Evolutionary conservation across 116 monocot genomes (phyloP), one percentile per base, ranked within the genome.

Genomic region (Dioscorea cayenensis): DNA sequence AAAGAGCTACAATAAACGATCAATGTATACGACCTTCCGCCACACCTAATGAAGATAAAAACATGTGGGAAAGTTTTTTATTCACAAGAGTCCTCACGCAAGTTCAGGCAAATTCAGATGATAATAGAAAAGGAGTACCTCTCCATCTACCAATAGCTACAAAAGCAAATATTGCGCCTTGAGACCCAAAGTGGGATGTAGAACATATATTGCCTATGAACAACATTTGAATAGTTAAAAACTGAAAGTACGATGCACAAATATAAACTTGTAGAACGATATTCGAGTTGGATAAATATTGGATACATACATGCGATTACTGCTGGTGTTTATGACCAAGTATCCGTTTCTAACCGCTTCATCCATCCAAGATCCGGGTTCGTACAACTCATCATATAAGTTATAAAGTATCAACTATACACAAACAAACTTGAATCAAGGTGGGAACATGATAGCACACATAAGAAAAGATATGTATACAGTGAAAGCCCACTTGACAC

Each of bases 281-380:
- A 43, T 43, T 43, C n/a, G 6, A 43, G 43, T 12, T 43, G 43
- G 43, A 43, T 43, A 48, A 21, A 49, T 62, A 74, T 11, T 68
- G 63, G 23, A 27, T 64, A 77, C 77, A 50, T 36, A 97, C 97
- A 80, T 99, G 99, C 22, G 62, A 80, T 94, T 99, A 20, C 81
- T n/a, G 79, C 76, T 84, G 79, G 76, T 99, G 99, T 55, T 99
- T 99, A 38, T 91, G 82, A 50, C 99, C 99, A 63, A 99, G 84
- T 70, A 99, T 94, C 75, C 94, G 90, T 58, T n/a, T 99, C 89
- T 55, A 99, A 76, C 12, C 88, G 80, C 77, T 99, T 94, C 94
- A 99, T 99, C 81, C 86, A 94, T 70, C 99, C 99, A n/a, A 99
- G 77, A 91, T 99, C 89, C 20, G 99, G 99, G 99, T 83, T 94